These are phyloP conservation scores for Fusarium albidum DNA, from an alignment of 2,329 filamentous ascomycete species.

Conservation along the genomic window DNA sequence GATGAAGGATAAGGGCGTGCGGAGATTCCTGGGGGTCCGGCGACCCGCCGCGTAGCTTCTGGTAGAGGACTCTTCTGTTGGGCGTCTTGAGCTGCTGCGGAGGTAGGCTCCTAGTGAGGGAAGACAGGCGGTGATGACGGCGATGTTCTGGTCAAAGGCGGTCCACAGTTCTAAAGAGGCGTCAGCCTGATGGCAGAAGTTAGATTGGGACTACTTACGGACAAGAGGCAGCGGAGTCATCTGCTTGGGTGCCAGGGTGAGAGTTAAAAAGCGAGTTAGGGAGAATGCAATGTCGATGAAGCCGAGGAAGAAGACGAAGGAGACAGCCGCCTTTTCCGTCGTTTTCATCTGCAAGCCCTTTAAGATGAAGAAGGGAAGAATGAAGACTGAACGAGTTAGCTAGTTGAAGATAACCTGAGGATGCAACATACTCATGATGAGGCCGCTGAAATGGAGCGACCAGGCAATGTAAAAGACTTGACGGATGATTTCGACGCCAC, in stretches of 20 bases:
- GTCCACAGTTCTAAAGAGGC: not conserved
- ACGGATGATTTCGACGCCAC: not conserved
- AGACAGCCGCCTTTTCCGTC: not conserved
- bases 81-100: not conserved
- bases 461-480: not conserved
- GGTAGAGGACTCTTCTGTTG: not conserved
- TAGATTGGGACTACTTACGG: not conserved
- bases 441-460: not conserved
- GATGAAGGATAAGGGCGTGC: not conserved
- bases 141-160: not conserved
- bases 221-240: not conserved
- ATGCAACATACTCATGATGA: not conserved
- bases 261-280: not conserved
- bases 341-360: not conserved
- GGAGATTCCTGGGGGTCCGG: not conserved
- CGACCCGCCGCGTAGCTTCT: not conserved
- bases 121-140: not conserved
- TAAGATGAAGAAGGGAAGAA: not conserved
- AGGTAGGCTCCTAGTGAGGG: not conserved
- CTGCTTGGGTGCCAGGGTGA: not conserved
- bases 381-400: not conserved
- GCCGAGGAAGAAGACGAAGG: conserved; percentile 1
- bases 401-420: too few species aligned
- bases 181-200: too few species aligned
- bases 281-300: not conserved